Evolutionary conservation across 352 stramenopile species (phyloP).

Genomic region (Phytophthora multivora): DNA sequence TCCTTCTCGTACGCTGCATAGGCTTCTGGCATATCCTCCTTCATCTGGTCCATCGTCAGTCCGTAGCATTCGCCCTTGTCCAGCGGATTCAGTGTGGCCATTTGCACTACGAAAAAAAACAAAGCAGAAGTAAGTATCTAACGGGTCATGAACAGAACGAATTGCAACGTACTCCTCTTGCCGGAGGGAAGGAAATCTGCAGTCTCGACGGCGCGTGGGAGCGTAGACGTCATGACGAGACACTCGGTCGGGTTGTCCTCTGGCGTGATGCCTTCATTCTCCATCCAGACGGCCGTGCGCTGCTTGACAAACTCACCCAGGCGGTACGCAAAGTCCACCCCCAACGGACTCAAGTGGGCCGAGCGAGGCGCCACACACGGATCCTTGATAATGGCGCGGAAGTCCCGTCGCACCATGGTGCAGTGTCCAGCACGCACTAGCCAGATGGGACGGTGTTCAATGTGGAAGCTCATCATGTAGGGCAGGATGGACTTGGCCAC

Average conservation of each 20-base stretch:
- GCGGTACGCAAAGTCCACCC: slow-evolving; percentile 91
- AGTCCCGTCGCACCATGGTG: slow-evolving; percentile 70
- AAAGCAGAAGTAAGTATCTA: slow-evolving; percentile 15
- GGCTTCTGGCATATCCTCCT: slow-evolving; percentile 67
- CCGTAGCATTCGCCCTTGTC: slow-evolving; percentile 89
- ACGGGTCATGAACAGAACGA: not conserved
- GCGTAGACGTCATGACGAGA: slow-evolving; percentile 79
- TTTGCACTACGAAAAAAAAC: slow-evolving; percentile 59
- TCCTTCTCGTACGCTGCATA: slow-evolving; percentile 71
- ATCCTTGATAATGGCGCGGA: slow-evolving; percentile 69
- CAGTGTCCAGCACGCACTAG: slow-evolving; percentile 91
- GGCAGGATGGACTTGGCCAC: slow-evolving; percentile 92
- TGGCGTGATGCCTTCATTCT: slow-evolving; percentile 40
- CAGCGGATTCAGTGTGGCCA: slow-evolving; percentile 81
- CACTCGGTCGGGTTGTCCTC: slow-evolving; percentile 56
- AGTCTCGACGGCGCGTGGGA: slow-evolving; percentile 81
- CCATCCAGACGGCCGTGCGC: slow-evolving; percentile 57
- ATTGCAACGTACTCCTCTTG: slow-evolving; percentile 45
- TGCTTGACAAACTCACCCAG: slow-evolving; percentile 93
- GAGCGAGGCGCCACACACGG: slow-evolving; percentile 76
- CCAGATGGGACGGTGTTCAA: slow-evolving; percentile 92
- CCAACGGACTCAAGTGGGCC: slow-evolving; percentile 88
- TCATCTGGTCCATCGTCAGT: slow-evolving; percentile 85
- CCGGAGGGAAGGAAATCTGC: slow-evolving; percentile 57
- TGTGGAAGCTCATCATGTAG: slow-evolving; percentile 96